Evolutionary conservation across 768 basidiomycete species (phyloP), one percentile per base, ranked within the genome.

Genomic region (Clitopilus passeckerianus): DNA sequence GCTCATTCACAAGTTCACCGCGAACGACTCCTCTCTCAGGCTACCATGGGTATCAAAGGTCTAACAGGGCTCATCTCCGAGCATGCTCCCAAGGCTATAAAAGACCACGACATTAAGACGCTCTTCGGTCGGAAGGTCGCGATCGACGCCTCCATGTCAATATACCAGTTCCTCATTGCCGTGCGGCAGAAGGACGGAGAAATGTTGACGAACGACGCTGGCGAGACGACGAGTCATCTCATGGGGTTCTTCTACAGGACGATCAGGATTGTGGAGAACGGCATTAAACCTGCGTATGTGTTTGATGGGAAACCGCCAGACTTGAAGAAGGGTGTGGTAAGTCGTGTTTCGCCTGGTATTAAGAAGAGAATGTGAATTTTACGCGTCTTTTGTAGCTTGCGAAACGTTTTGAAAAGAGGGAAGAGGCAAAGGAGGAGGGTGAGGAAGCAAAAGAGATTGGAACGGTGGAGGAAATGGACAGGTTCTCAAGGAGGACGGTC

Each of bases 241-340:
- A 98, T 98, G 95, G 97, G 97, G 0, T 90, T 98, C 72, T 99
- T 99, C 77, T 98, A 98, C 68, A 84, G 95, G 37, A 99, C 97
- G 0, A 92, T 99, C 60, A 84, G 97, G 22, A 98, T 99, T 71
- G 95, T 95, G 16, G 97, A 99, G 75, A 96, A 98, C 64, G 97
- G 97, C 3, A 94, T 99, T 70, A 99, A 99, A 68, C 95, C 96
- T 0, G 90, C 90, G 34, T 98, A 98, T 72, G 93, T 99, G 34
- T 99, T 99, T 64, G 97, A 99, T 72, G 97, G 97, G 20, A 96
- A 95, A 72, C 97, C 97, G 1, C 97, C 97, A 52, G 95, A 98
- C 66, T 74, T 99, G 76, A 99, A 99, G 77, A 89, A 93, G 59
- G 93, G 93, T 56, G 95, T 98, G 67, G 96, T 99, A 67, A 68